Percentiles rank a stretch among this genome's conserved stretches.
phyloP scores from a whole-genome alignment of 2,329 filamentous ascomycete genomes.

The Ascochyta viciae-villosae region DNA sequence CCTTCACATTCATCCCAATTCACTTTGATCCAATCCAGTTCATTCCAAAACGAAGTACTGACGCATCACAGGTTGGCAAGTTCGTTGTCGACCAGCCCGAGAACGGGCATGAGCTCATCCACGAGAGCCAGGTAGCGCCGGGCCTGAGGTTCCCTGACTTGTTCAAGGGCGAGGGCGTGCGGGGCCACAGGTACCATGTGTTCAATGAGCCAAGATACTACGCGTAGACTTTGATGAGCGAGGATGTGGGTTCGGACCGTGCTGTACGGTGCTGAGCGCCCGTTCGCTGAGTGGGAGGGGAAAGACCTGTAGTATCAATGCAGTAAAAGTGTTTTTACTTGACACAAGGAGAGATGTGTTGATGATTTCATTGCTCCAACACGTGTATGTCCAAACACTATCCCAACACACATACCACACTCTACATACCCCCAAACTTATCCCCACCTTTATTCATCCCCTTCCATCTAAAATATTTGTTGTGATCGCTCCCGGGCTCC shows the following conservation, averaged over 20 bases:
- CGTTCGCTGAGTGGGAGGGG: background rate
- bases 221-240: conserved; percentile 20
- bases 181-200: conserved; percentile 92
- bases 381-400: too few relatives aligned
- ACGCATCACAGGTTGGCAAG: conserved; percentile 71
- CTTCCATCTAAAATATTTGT: conserved; percentile 32
- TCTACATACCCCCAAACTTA: too few relatives aligned
- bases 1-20: too few relatives aligned
- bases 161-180: conserved; percentile 84
- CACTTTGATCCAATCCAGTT: too few relatives aligned
- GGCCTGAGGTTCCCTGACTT: conserved; percentile 83
- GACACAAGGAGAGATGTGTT: too few relatives aligned
- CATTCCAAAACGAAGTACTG: background rate
- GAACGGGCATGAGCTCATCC: conserved; percentile 69
- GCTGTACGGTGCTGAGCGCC: background rate
- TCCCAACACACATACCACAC: too few relatives aligned
- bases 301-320: background rate
- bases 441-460: background rate
- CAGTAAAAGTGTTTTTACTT: too few relatives aligned
- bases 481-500: conserved; percentile 28
- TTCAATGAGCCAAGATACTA: conserved; percentile 72
- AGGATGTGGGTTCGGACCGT: background rate
- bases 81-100: conserved; percentile 81
- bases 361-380: too few relatives aligned
- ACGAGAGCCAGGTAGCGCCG: conserved; percentile 76